Base-by-base conservation (phyloP, 768 basidiomycete species). In the Suillus tomentosus region DNA sequence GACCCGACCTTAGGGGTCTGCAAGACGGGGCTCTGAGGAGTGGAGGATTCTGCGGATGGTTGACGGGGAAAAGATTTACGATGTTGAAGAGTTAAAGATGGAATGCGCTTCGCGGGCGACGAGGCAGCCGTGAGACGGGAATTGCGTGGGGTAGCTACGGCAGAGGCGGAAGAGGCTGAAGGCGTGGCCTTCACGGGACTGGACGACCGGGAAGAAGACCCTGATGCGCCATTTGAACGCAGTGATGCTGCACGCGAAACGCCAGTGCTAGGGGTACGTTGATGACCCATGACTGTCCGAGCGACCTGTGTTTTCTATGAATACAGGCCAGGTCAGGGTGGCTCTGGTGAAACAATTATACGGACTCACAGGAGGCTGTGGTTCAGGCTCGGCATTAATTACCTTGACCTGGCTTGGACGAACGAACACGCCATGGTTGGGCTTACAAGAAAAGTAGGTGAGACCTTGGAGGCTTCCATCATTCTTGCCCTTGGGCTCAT, bases 401-500 rank as follows among this genome's bases (percentile, higher is more conserved):
- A 88, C 75, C 73, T 85, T 92, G 66, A 98, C 92, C 74, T 94
- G 91, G 71, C 90, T 90, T 0, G 91, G 86, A 42, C 92, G 83
- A 6, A 98, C 89, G 73, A 99, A 99, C 36, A 99, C 91, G 55
- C 97, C 97, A 79, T 92, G 80, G 37, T 81, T 80, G 55, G 81
- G 79, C 70, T 83, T 84, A 79, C 95, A 98, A 19, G 79, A 81
- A 75, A 99, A 99, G 79, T 99, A 99, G 2, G 76, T 66, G 57
- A 87, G 76, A 17, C 90, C 94, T 42, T 89, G 81, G 9, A 99
- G 91, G 1, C 87, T 85, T 1, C 97, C 97, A 69, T 99, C 93
- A 80, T 99, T 99, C 88, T 99, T 99, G 45, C 97, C 97, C 53
- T 85, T 89, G 9, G 86, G 77, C 70, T 90, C 88, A 63, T 83